Evolutionary conservation across 2,329 filamentous ascomycete species (phyloP), one percentile per base, ranked within the genome.

Genomic region (Aspergillus tamarii): DNA sequence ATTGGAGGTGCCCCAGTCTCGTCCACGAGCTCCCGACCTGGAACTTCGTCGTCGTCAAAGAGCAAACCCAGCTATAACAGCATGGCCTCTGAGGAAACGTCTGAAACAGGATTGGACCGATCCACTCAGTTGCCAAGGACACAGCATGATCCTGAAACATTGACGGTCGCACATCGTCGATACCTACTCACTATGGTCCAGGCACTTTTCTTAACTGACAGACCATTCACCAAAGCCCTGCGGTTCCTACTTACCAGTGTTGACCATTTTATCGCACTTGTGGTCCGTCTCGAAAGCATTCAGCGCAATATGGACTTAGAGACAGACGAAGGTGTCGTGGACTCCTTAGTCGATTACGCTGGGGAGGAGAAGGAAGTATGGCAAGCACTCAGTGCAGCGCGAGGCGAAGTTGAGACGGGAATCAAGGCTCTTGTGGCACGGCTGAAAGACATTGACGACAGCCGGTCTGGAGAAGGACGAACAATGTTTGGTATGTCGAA

Each of bases 301-400:
- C 95, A 94, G 83, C 86, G 87, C 21, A 89, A 90, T 0, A 84
- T 93, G 41, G 93, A 97, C 74, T 85, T 96, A 0, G 92, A 96
- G 76, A 85, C 87, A 4, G 92, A 96, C 71, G 90, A 92, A 62
- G 92, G 92, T 7, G 91, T 95, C 0, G 87, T 94, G 5, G 92
- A 93, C 73, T 88, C 89, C 0, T 89, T 91, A 72, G 85, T 89
- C 1, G 88, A 93, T 72, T 87, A 92, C 46, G 85, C 84, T 23
- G 84, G 87, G 57, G 93, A 97, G 73, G 92, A 96, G 74, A 76
- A 78, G 14, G 88, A 91, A 64, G 85, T 94, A 10, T 84, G 85
- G 70, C 77, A 82, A 2, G 88, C 91, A 65, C 83, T 97, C 54
- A 83, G 85, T 54, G 83, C 84, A 6, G 87, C 91, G 1, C 86